A percentile compares a stretch with the other conserved stretches of the same genome.
phyloP scores from a whole-genome alignment of 192 early-diverging fungal species.

The Allomyces macrogynus region DNA sequence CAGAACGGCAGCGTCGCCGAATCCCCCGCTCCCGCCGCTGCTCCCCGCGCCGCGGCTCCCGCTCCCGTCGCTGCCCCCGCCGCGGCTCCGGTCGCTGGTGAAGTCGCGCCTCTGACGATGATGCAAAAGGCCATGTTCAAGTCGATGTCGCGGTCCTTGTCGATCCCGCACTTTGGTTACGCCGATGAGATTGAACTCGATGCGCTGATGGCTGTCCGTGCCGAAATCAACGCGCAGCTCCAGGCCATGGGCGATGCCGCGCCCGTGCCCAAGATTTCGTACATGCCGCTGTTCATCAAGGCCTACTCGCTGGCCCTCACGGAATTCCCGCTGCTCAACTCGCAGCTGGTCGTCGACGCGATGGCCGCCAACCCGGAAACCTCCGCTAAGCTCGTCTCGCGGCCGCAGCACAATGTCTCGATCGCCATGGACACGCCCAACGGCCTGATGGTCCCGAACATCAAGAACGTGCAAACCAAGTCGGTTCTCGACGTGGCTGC shows the following conservation, averaged over 20 bases:
- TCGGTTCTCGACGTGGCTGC: constrained; percentile 75
- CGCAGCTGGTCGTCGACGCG: constrained; percentile 24
- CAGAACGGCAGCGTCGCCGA: constrained; percentile 7
- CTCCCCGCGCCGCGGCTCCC: constrained; percentile 9
- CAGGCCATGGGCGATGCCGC: constrained; percentile 4
- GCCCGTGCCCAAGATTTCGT: constrained; percentile 50
- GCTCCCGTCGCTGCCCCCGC: constrained; percentile 9
- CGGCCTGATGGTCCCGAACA: constrained; percentile 80
- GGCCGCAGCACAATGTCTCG: constrained; percentile 72
- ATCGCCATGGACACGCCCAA: constrained; percentile 95
- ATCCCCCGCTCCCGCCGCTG: constrained; percentile 4
- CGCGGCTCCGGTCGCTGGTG: constrained; percentile 21
- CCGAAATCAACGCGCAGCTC: constrained; percentile 42
- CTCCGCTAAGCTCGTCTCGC: constrained; percentile 43
- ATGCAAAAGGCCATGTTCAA: constrained; percentile 97
- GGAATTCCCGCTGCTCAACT: constrained; percentile 75
- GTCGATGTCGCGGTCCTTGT: constrained; percentile 73
- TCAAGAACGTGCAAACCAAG: constrained; percentile 73
- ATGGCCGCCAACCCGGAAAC: constrained; percentile 15
- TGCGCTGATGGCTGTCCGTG: constrained; percentile 36
- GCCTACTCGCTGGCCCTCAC: constrained; percentile 57
- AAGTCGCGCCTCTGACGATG: constrained; percentile 39
- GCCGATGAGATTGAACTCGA: constrained; percentile 74
- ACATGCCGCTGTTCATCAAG: constrained; percentile 93
- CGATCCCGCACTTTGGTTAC: constrained; percentile 89